Evolutionary conservation across 2,329 filamentous ascomycete species (phyloP), one percentile per base, ranked within the genome.

Genomic region (Thelonectria rubi): DNA sequence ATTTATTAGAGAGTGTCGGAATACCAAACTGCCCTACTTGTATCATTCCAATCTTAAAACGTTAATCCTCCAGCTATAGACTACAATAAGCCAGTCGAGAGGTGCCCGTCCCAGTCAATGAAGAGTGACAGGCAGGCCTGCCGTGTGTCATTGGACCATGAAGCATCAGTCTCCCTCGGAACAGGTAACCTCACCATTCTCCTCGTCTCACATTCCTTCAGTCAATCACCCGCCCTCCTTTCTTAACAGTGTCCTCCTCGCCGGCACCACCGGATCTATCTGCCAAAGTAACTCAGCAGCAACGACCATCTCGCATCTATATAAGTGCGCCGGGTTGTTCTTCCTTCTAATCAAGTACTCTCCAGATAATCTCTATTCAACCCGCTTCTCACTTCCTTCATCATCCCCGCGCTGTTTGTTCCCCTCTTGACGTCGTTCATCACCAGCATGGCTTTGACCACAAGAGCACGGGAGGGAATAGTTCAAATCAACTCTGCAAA

Each of bases 151-250:
- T n/a, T n/a, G n/a, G n/a, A n/a, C n/a, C n/a, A n/a, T n/a, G n/a
- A n/a, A n/a, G n/a, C n/a, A n/a, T n/a, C n/a, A n/a, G n/a, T n/a
- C n/a, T n/a, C n/a, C n/a, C n/a, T n/a, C n/a, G 9, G 9, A 26
- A 12, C n/a, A 58, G 55, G 55, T 12, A 52, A 51, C 32, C 47
- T 53, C 40, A 40, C 39, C 20, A 40, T 58, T 17, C 14, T 58
- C 2, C 55, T 47, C 14, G 18, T 58, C 9, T 58, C 55, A 8
- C 48, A 51, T 14, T 39, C 48, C n/a, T 58, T 52, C 40, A 47
- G 55, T 30, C 49, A 49, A 30, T 40, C 48, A 47, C 55, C 55
- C 3, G 42, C 47, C 18, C 47, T 53, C 20, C 42, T 53, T 7
- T 53, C 26, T 47, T 30, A 5, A 47, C 48, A 15, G 20, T 58